Conservation (phyloP, 805 yeast genomes). For the Starmerella powellii region DNA sequence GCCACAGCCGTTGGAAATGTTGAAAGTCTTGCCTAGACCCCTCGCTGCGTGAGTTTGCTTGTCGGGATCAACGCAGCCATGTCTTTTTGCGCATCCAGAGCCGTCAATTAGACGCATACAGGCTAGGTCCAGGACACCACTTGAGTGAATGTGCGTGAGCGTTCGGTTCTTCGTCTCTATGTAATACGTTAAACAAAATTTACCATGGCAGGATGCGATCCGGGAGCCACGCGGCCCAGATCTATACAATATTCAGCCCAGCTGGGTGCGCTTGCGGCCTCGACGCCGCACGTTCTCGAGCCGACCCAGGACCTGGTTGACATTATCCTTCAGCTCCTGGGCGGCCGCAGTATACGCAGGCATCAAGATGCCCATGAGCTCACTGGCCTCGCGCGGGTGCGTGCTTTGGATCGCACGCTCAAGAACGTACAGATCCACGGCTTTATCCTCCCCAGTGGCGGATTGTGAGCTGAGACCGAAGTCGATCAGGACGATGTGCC, state of each 20-base stretch:
- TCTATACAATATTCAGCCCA: slow-evolving; percentile 46
- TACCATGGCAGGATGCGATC: too few relatives aligned
- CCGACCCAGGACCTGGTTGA: slow-evolving; percentile 46
- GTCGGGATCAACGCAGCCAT: too few relatives aligned
- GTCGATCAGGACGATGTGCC: slow-evolving; percentile 54
- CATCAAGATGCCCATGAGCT: slow-evolving; percentile 58
- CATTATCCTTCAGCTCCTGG: slow-evolving; percentile 19
- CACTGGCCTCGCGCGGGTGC: slow-evolving; percentile 60
- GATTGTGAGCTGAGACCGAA: slow-evolving; percentile 81
- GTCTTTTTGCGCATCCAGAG: too few relatives aligned
- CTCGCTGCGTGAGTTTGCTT: too few relatives aligned
- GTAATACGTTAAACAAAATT: too few relatives aligned
- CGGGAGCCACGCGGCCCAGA: too few relatives aligned
- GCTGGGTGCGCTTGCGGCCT: slow-evolving; percentile 91
- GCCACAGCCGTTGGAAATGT: too few relatives aligned
- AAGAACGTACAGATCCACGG: slow-evolving; percentile 90
- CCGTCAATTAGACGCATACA: too few relatives aligned
- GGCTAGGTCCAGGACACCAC: too few relatives aligned
- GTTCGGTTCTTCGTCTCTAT: too few relatives aligned
- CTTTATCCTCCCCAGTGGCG: slow-evolving; percentile 59
- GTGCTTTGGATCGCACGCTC: slow-evolving; percentile 88
- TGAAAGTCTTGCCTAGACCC: too few relatives aligned
- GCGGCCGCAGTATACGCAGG: slow-evolving; percentile 41
- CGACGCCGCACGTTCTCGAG: slow-evolving; percentile 77
- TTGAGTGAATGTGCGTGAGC: too few relatives aligned